These are phyloP conservation scores for Lolium multiflorum DNA, from an alignment of 176 grass and related monocot genomes.

Conservation along the genomic window DNA sequence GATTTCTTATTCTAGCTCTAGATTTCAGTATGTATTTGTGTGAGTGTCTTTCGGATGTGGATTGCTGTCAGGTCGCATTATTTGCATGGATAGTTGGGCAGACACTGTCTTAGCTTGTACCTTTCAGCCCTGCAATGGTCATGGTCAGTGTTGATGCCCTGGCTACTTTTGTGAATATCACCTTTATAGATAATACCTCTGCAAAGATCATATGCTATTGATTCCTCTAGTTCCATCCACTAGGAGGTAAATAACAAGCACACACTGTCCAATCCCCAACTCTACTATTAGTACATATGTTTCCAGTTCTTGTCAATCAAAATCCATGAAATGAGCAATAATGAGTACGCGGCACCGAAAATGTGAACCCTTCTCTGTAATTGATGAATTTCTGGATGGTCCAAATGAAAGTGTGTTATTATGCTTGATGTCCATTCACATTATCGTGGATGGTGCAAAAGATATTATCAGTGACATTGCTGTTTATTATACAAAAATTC, in stretches of 20 bases:
- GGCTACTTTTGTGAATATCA: neutral
- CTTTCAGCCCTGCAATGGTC: neutral
- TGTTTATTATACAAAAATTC: no score
- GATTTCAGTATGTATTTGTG: neutral
- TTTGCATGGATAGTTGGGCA: neutral
- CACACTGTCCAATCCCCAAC: neutral
- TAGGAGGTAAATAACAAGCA: neutral
- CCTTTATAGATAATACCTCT: neutral
- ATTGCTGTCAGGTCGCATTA: neutral
- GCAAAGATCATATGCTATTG: neutral
- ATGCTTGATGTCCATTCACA: neutral
- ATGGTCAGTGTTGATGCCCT: neutral
- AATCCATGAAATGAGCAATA: neutral
- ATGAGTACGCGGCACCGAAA: neutral
- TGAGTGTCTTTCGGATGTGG: neutral
- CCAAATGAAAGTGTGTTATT: neutral
- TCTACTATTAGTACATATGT: neutral
- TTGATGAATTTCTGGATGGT: slow-evolving; percentile 19
- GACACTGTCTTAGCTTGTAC: neutral
- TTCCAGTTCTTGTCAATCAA: neutral
- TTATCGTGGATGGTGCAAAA: no score
- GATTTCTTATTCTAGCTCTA: neutral
- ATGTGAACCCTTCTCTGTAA: neutral
- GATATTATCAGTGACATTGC: no score
- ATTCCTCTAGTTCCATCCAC: neutral